Base-by-base conservation (phyloP, 1,284 basidiomycete genomes). In the Calocybe gambosa region DNA sequence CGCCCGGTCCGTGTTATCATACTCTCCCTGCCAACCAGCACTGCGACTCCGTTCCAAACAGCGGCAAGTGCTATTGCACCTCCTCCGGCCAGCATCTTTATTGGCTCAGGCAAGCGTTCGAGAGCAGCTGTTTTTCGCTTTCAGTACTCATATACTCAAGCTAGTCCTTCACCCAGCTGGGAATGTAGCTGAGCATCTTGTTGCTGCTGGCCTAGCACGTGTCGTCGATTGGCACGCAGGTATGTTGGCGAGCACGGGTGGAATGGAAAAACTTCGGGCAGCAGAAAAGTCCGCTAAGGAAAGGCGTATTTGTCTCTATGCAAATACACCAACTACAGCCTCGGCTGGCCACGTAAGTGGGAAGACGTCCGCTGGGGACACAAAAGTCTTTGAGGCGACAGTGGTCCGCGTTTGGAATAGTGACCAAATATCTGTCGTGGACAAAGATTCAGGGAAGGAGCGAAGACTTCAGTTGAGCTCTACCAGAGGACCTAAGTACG, bases 211-310 rank as follows among this genome's bases (percentile, higher is more conserved):
- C 41, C 74, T 98, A 2, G 95, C 94, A 9, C 86, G 92, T 49
- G 80, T 96, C 43, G 88, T 98, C 49, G 94, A 96, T 62, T 98
- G 95, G 94, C 95, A 99, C 64, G 93, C 93, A 10, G 95, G 94
- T 26, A 89, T 98, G 77, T 80, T 99, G 34, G 80, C 89, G 1
- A 76, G 75, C 50, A 72, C 75, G 50, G 86, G 89, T 25, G 83
- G 81, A 12, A 92, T 95, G 80, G 90, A 94, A 60, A 80, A 80
- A 33, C 75, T 96, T 23, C 83, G 94, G 35, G 78, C 82, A 2
- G 89, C 91, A 0, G 95, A 98, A 66, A 85, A 80, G 59, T 63
- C 62, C 13, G 94, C 93, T 16, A 94, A 93, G 65, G 89, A 93
- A 56, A 89, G 85, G 64, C 80, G 84, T 36, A 62, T 78, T 1